These are phyloP conservation scores for Logfia minima DNA, from an alignment of 129 eudicot genomes.

Conservation along the genomic window DNA sequence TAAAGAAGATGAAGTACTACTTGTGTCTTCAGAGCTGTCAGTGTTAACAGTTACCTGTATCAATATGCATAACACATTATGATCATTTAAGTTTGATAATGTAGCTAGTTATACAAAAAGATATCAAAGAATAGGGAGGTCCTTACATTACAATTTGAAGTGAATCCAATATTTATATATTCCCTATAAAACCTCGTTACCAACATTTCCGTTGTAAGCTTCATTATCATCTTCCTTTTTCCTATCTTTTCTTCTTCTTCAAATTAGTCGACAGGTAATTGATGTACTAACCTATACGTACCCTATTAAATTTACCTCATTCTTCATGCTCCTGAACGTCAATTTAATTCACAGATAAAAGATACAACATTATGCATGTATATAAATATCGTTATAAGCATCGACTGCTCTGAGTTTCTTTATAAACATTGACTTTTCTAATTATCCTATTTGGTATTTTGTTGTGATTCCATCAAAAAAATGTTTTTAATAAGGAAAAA, in stretches of 20 bases:
- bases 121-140: not conserved
- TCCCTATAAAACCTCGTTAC: not conserved
- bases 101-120: not conserved
- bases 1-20: not conserved
- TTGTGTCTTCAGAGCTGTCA: not conserved
- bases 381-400: too few relatives aligned
- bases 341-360: conserved; percentile 16
- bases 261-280: too few relatives aligned
- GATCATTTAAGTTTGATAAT: not conserved
- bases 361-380: not conserved
- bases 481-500: not conserved
- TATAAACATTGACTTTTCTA: too few relatives aligned
- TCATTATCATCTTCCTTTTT: too few relatives aligned
- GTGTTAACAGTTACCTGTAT: not conserved
- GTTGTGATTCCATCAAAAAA: not conserved
- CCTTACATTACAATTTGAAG: not conserved
- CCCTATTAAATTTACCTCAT: too few relatives aligned
- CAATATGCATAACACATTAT: not conserved
- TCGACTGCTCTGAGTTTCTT: too few relatives aligned
- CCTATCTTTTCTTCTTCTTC: too few relatives aligned
- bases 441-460: too few relatives aligned
- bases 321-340: conserved; percentile 58
- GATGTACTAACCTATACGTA: too few relatives aligned
- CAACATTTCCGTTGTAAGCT: not conserved
- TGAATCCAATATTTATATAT: not conserved